Evolutionary conservation across 2,329 filamentous ascomycete species (phyloP).

Genomic region (Dactylellina parvicollis): DNA sequence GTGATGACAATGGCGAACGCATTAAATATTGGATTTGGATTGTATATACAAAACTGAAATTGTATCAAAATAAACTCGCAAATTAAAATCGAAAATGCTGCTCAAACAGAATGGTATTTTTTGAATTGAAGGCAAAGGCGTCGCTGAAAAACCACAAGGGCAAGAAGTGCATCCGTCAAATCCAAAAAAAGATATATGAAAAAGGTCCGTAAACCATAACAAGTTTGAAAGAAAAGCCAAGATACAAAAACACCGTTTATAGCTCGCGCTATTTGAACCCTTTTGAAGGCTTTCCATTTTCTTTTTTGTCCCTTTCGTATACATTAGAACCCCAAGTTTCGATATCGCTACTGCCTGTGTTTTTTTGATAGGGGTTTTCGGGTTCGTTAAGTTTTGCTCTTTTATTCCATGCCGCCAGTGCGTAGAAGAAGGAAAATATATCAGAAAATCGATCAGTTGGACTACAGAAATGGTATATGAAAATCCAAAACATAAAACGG

Average conservation of each 20-base stretch:
- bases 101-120: constrained; percentile 47
- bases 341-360: constrained; percentile 26
- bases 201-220: constrained; percentile 4
- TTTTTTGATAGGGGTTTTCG: constrained; percentile 32
- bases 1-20: background rate
- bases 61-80: constrained; percentile 4
- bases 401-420: constrained; percentile 52
- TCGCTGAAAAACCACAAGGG: background rate
- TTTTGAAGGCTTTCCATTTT: constrained; percentile 11
- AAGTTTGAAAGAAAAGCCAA: constrained; percentile 15
- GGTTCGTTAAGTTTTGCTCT: constrained; percentile 20
- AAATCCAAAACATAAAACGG: constrained; percentile 2
- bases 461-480: constrained; percentile 3
- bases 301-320: constrained; percentile 42
- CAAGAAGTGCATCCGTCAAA: constrained; percentile 8
- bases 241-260: constrained; percentile 38
- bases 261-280: constrained; percentile 51
- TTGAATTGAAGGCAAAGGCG: background rate
- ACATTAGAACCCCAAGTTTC: constrained; percentile 16
- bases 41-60: constrained; percentile 44
- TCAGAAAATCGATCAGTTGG: constrained; percentile 10
- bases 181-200: background rate
- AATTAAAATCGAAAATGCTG: constrained; percentile 9
- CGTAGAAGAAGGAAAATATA: constrained; percentile 38
- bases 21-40: constrained; percentile 30